These are phyloP conservation scores for Aspergillus nomiae DNA, from an alignment of 2,329 filamentous ascomycete genomes.

Conservation along the genomic window DNA sequence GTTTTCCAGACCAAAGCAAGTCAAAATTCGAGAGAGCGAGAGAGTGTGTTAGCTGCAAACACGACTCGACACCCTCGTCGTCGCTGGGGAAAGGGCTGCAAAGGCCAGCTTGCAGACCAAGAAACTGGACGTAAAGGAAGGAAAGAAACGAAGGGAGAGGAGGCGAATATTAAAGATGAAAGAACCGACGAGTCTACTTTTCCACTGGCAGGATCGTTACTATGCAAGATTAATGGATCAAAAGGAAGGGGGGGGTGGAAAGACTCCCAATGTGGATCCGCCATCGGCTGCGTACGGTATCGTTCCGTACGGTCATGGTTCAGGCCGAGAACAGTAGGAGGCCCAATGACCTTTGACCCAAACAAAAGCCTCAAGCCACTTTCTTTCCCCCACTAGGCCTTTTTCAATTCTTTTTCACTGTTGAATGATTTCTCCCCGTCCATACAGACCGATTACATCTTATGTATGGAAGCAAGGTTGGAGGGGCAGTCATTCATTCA, in stretches of 20 bases:
- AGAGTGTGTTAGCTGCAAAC: not conserved
- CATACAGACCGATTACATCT: not conserved
- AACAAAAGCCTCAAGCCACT: not conserved
- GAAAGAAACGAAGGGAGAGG: slow-evolving; percentile 6
- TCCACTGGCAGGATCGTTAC: not conserved
- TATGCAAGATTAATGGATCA: slow-evolving; percentile 7
- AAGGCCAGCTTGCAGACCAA: slow-evolving; percentile 27
- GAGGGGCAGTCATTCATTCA: not conserved
- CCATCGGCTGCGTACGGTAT: slow-evolving; percentile 2
- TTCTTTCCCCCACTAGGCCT: not conserved
- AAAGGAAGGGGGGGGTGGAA: slow-evolving; percentile 2
- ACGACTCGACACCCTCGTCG: not conserved
- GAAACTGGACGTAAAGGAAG: slow-evolving; percentile 1
- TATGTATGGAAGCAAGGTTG: not conserved
- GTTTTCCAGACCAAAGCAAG: not conserved
- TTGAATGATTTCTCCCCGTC: not conserved
- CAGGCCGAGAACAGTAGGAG: slow-evolving; percentile 12
- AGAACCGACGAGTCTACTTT: slow-evolving; percentile 8
- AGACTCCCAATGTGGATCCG: not conserved
- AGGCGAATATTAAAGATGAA: slow-evolving; percentile 7
- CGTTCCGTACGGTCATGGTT: not conserved
- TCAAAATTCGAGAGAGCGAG: slow-evolving; percentile 4
- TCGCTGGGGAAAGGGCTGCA: slow-evolving; percentile 15
- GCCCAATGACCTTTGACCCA: slow-evolving; percentile 14
- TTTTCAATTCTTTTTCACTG: not conserved